Evolutionary conservation across 2,329 filamentous ascomycete species (phyloP).

Genomic region (Aspergillus amoenus): DNA sequence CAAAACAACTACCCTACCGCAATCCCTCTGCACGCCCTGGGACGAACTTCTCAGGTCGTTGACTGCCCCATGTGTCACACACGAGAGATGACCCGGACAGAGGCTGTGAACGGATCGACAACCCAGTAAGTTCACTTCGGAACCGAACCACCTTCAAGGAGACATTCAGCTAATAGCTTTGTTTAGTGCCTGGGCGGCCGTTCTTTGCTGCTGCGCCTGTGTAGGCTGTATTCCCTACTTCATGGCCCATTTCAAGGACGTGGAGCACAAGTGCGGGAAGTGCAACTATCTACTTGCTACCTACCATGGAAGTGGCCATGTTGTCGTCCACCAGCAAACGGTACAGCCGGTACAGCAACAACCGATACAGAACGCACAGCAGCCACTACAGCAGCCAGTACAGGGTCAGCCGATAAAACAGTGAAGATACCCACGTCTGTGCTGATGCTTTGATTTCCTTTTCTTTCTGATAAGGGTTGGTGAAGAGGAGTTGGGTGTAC

Average conservation of each 20-base stretch:
- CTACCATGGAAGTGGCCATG: slow-evolving; percentile 50
- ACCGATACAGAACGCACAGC: background rate
- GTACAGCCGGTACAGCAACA: background rate
- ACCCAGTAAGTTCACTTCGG: slow-evolving; percentile 27
- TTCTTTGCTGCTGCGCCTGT: slow-evolving; percentile 45
- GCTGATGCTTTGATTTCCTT: no score
- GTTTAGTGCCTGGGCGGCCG: slow-evolving; percentile 44
- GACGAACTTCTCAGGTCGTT: slow-evolving; percentile 40
- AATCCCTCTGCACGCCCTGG: slow-evolving; percentile 26
- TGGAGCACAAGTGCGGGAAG: slow-evolving; percentile 49
- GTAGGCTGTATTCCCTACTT: slow-evolving; percentile 52
- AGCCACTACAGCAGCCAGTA: background rate
- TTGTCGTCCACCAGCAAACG: slow-evolving; percentile 40
- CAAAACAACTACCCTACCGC: slow-evolving; percentile 26
- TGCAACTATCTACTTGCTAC: slow-evolving; percentile 48
- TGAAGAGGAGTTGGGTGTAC: no score
- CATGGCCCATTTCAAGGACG: slow-evolving; percentile 49
- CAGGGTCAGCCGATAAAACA: no score
- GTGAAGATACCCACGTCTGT: no score
- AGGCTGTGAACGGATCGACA: slow-evolving; percentile 25
- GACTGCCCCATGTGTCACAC: slow-evolving; percentile 50
- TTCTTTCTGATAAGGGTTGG: no score
- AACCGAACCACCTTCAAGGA: background rate
- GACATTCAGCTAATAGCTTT: background rate
- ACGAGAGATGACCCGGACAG: slow-evolving; percentile 31